Percentiles rank a stretch among this genome's conserved stretches.
Conservation (phyloP, 176 grass and related monocot species). For the Olyra latifolia region DNA sequence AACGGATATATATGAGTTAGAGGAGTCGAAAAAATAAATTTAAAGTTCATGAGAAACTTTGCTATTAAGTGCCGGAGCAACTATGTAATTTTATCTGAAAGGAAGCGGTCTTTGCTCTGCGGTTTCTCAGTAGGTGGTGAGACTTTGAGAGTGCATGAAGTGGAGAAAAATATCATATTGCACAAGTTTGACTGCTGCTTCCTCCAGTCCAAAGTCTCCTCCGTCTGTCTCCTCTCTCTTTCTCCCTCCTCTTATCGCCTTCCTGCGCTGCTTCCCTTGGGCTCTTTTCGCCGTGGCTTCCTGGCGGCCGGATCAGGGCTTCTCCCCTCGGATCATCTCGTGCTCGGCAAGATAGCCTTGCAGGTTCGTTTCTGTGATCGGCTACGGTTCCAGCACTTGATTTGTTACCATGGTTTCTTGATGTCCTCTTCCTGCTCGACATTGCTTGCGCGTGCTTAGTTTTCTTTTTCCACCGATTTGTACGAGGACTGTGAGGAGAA, state of each 20-base stretch:
- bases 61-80: too few species aligned
- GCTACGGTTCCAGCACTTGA: neutral
- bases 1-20: too few species aligned
- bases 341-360: neutral
- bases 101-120: neutral
- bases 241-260: neutral
- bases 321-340: neutral
- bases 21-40: too few species aligned
- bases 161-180: neutral
- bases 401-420: neutral
- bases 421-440: neutral
- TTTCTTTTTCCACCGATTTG: too few species aligned
- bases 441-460: neutral
- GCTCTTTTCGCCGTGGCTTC: neutral
- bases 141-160: neutral
- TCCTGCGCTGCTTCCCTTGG: neutral
- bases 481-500: too few species aligned
- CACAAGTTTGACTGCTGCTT: slow-evolving; percentile 23
- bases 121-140: slow-evolving; percentile 33
- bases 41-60: too few species aligned
- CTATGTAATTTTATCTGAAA: too few species aligned
- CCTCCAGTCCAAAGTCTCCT: neutral
- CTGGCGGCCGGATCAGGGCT: slow-evolving; percentile 19
- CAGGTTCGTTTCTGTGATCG: slow-evolving; percentile 1
- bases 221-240: neutral